Evolutionary conservation across 257 asterid genomes (phyloP), one percentile per base, ranked within the genome.

Genomic region (Jasminum sambac): DNA sequence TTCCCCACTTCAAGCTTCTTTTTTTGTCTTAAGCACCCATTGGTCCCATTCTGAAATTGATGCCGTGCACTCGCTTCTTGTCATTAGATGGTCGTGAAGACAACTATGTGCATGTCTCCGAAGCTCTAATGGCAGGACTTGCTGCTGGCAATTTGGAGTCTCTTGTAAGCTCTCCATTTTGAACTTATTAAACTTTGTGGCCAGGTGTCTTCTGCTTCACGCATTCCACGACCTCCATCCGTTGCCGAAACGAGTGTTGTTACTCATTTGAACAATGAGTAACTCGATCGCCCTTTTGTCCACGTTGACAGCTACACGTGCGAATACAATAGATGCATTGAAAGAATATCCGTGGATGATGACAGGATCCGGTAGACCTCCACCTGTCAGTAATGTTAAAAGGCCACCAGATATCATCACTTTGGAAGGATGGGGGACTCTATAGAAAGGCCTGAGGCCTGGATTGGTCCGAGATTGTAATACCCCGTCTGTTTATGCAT

Each of bases 321-420:
- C 91, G 70, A 85, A 84, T 73, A 73, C 89, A 78, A 64, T 67
- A 46, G 82, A 78, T 77, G 81, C 88, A 63, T 74, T 95, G 73
- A 91, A 81, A 89, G 94, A 86, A 70, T 91, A 89, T 83, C 98
- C 99, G 11, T 95, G 99, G 98, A 88, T 84, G 97, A 89, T 95
- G 96, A 81, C 94, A 10, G 99, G 99, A 73, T 88, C 96, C 65
- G 99, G 96, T 42, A 95, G 80, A 81, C 87, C 98, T 50, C 98
- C 98, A 61, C 72, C 95, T 38, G 88, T 88, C 26, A 77, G 74
- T 81, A 84, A 86, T 72, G 99, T 95, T 66, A 82, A 79, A 71
- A 79, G 72, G 69, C 88, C 86, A 19, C 71, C 81, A 52, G 89
- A 87, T 23, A 79, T 95, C 5, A 68, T 84, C 66, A 75, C 90